Evolutionary conservation across 169 alveolate genomes (phyloP).

Genomic region (Neospora caninum): DNA sequence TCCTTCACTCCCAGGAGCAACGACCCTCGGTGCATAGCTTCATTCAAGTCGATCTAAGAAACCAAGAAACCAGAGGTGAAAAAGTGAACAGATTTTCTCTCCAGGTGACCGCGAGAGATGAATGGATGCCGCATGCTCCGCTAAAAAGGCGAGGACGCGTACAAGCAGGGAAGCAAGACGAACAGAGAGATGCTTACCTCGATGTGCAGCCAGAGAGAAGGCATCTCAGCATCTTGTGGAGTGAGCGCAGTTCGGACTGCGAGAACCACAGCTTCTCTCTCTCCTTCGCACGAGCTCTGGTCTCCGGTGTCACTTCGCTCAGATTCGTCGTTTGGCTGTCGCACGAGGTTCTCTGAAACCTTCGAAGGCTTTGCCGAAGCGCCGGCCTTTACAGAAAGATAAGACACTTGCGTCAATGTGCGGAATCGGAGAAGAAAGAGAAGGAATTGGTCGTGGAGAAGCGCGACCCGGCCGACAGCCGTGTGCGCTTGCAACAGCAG

Average conservation of each 20-base stretch:
- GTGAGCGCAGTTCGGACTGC: not conserved
- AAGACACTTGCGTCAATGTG: not conserved
- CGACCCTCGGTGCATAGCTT: conserved; percentile 60
- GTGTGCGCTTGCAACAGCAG: conserved; percentile 65
- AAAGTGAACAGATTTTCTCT: no score
- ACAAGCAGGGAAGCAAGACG: not conserved
- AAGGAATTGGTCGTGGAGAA: conserved; percentile 63
- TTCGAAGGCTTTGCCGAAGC: not conserved
- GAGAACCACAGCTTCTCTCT: not conserved
- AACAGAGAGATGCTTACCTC: not conserved
- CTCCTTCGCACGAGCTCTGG: not conserved
- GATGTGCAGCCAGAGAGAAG: not conserved
- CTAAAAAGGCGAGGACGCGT: not conserved
- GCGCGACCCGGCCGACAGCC: conserved; percentile 61
- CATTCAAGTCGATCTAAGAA: conserved; percentile 47
- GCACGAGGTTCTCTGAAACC: not conserved
- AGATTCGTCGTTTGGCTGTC: not conserved
- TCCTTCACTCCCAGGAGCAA: conserved; percentile 55
- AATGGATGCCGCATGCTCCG: not conserved
- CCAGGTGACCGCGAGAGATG: not conserved
- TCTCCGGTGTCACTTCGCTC: not conserved
- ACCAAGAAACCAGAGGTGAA: no score
- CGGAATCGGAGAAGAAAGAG: conserved; percentile 55
- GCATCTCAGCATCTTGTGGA: conserved; percentile 11
- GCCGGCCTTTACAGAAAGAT: not conserved